Percentiles rank a stretch among this genome's conserved stretches.
Evolutionary conservation across 2,329 filamentous ascomycete genomes (phyloP).

Genomic region (Microcera coccophila): DNA sequence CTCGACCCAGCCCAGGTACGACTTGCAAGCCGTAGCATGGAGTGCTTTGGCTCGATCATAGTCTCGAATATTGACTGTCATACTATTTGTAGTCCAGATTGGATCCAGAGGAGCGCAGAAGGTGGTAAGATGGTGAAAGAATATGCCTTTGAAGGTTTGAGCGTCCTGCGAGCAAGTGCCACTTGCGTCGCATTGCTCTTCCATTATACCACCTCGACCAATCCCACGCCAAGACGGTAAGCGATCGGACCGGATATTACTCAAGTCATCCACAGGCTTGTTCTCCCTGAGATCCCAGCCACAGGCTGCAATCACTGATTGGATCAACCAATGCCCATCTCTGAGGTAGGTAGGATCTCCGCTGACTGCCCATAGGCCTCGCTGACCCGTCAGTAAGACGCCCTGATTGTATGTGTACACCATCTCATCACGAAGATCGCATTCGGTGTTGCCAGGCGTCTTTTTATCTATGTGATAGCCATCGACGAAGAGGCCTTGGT

Average conservation of each 20-base stretch:
- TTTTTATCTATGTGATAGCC: constrained; percentile 76
- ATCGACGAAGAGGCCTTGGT: constrained; percentile 71
- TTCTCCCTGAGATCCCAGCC: constrained; percentile 60
- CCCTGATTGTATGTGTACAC: constrained; percentile 97
- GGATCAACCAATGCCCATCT: constrained; percentile 76
- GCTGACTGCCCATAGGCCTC: constrained; percentile 75
- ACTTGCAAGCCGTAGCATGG: constrained; percentile 59
- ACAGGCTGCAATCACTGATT: constrained; percentile 70
- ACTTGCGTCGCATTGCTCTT: constrained; percentile 75
- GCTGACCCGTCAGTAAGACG: constrained; percentile 76
- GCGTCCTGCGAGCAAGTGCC: constrained; percentile 75
- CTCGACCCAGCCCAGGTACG: constrained; percentile 71
- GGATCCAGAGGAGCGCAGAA: constrained; percentile 68
- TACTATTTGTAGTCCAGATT: constrained; percentile 24
- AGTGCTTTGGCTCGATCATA: constrained; percentile 26
- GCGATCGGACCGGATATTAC: constrained; percentile 29
- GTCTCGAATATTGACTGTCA: constrained; percentile 24
- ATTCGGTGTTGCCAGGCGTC: constrained; percentile 63
- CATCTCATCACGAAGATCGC: constrained; percentile 80
- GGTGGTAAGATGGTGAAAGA: constrained; percentile 78
- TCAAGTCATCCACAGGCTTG: constrained; percentile 39
- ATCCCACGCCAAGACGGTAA: constrained; percentile 66
- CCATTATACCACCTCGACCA: constrained; percentile 73
- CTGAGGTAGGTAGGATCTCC: constrained; percentile 66
- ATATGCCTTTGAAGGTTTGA: constrained; percentile 93